These are phyloP conservation scores for Termitomyces sp. DNA, from an alignment of 1,284 basidiomycete species.

Conservation along the genomic window DNA sequence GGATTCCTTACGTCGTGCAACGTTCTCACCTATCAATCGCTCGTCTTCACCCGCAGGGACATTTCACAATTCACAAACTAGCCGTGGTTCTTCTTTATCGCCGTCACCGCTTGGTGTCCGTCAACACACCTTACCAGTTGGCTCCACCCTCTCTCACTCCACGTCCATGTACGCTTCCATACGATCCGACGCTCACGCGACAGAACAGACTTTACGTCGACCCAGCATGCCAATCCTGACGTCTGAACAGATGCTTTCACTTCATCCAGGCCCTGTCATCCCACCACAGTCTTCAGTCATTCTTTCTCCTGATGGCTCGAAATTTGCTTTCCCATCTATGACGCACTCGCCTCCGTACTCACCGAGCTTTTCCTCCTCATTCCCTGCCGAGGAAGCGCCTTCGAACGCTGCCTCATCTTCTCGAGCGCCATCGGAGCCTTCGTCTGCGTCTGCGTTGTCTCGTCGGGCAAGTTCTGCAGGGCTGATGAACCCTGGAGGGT, in stretches of 20 bases:
- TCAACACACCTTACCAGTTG: conserved; percentile 6
- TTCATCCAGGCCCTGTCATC: neutral
- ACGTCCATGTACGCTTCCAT: conserved; percentile 19
- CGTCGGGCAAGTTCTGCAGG: conserved; percentile 18
- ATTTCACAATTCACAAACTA: conserved; percentile 15
- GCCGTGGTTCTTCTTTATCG: conserved; percentile 15
- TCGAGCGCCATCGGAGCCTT: neutral
- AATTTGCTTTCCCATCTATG: conserved; percentile 5
- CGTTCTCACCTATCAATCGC: conserved; percentile 21
- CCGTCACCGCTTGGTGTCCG: conserved; percentile 7
- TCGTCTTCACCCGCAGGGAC: conserved; percentile 19
- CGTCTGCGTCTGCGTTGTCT: conserved; percentile 7
- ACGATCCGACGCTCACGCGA: conserved; percentile 6
- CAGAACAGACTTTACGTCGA: conserved; percentile 16
- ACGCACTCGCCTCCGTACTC: conserved; percentile 11
- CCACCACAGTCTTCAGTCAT: conserved; percentile 2
- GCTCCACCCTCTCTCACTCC: conserved; percentile 18
- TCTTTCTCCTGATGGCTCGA: conserved; percentile 3
- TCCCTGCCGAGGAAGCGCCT: conserved; percentile 1
- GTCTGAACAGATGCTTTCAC: conserved; percentile 13
- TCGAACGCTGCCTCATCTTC: neutral
- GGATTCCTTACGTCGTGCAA: conserved; percentile 22
- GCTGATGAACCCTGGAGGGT: conserved; percentile 11
- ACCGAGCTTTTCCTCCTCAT: conserved; percentile 6
- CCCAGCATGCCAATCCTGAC: conserved; percentile 27